A percentile compares a stretch with the other conserved stretches of the same genome.
These are phyloP conservation scores for Terfezia boudieri DNA, from an alignment of 495 filamentous ascomycete species.

Conservation along the genomic window DNA sequence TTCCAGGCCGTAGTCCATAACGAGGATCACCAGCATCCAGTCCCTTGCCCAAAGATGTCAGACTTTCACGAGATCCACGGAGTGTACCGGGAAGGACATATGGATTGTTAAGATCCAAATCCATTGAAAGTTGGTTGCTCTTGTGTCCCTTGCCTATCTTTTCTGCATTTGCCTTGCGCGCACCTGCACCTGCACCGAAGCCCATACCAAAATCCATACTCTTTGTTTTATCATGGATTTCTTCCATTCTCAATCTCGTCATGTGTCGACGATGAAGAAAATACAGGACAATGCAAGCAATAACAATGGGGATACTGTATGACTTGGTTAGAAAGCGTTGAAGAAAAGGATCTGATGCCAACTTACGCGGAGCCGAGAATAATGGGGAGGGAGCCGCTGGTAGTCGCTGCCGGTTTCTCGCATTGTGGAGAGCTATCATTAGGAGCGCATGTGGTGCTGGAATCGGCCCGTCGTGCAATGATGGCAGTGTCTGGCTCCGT, in stretches of 20 bases:
- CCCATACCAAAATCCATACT: conserved; percentile 84
- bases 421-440: conserved; percentile 22
- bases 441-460: conserved; percentile 1
- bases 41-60: conserved; percentile 50
- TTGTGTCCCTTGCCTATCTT: conserved; percentile 22
- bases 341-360: neutral
- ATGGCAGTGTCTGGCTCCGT: neutral
- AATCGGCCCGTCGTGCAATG: conserved; percentile 4
- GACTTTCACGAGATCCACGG: conserved; percentile 57
- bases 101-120: conserved; percentile 58
- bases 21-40: conserved; percentile 41
- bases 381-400: conserved; percentile 47
- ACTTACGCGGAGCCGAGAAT: conserved; percentile 67
- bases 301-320: conserved; percentile 44
- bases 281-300: conserved; percentile 43
- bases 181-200: conserved; percentile 19
- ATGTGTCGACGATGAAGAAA: conserved; percentile 58
- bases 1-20: conserved; percentile 34
- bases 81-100: conserved; percentile 74
- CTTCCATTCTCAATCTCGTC: conserved; percentile 51
- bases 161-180: conserved; percentile 20
- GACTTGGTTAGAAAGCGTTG: conserved; percentile 5
- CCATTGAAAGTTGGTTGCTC: conserved; percentile 53
- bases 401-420: conserved; percentile 33
- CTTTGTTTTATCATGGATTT: conserved; percentile 68